Evolutionary conservation across 768 basidiomycete species (phyloP), one percentile per base, ranked within the genome.

Genomic region (Russula vinacea): DNA sequence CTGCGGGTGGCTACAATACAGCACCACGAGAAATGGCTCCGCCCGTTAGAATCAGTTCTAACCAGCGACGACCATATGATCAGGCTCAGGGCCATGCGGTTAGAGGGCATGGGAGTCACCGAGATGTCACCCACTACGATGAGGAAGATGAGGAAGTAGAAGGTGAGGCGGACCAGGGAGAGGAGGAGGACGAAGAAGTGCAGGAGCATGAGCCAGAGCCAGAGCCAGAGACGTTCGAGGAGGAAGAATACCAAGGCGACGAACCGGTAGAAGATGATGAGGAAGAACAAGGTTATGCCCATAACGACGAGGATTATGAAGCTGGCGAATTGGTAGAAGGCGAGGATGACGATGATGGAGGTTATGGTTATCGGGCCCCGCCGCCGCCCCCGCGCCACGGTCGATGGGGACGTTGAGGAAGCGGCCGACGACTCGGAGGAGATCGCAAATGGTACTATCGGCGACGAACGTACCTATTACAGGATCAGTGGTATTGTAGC

Each of bases 251-350:
- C 33, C 14, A 16, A 13, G 22, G 19, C 16, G 17, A 5, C 11
- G 37, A 26, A 42, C 19, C 26, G 3, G n/a, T 6, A 29, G 50
- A 52, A 9, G 19, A 33, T n/a, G 37, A 17, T 16, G 51, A 26
- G n/a, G 37, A 52, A 24, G 58, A 40, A n/a, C 37, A 60, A 14
- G 58, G n/a, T 40, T 32, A 50, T n/a, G 35, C 35, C 17, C 24
- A 42, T 5, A 16, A 50, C 19, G 22, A 58, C 4, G 47, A 39
- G 26, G 33, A 49, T 9, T 6, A 58, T 37, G 45, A 32, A 17
- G 58, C 22, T 7, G 35, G 58, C 10, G 35, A 14, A 19, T 14
- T 5, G 33, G 47, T 13, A 14, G 58, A 47, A 3, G 57, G 14
- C 19, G 35, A 58, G 35, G 45, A 29, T 2, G 49, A 29, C 24